Base-by-base conservation (phyloP, 352 stramenopile species). In the Peronospora belbahrii region DNA sequence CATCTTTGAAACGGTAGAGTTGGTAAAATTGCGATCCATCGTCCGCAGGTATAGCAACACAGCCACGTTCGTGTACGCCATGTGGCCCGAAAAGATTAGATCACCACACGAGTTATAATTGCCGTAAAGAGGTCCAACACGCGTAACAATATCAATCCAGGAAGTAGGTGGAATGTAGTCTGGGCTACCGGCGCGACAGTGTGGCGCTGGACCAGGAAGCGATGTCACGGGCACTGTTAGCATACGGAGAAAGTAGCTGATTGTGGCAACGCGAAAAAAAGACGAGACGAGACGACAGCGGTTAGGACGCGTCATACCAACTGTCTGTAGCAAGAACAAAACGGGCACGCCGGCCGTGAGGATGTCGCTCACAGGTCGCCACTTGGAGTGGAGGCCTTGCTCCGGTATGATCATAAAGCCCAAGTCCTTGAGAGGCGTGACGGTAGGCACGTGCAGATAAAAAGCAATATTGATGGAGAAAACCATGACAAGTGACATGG, bases 31-130 rank as follows among this genome's bases (percentile, higher is more conserved):
- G 34, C 75, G 73, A 45, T 83, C 73, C 22, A 83, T 49, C 42
- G 65, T 66, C 15, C 77, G 74, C 50, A 88, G 42, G 31, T 87
- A 84, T 14, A 85, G 46, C 47, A 88, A 44, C 54, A 85, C 67
- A 6, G 76, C 74, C 39, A 66, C 73, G 43, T 65, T 85, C 19
- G 76, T 83, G 56, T 83, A 85, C 18, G 70, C 70, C 66, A 84
- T 81, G 59, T 88, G 75, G 6, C 75, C 75, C 36, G 75, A 88
- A 48, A 88, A 88, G 23, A 88, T 78, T 19, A 88, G 66, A 51
- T 88, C 76, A 10, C 76, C 76, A 42, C 76, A 88, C 23, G 76
- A 85, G 48, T 79, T 85, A 69, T 81, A 78, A 48, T 82, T 78
- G 42, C 72, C 72, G 62, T 84, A 84, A 44, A 84, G 82, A 3